Base-by-base conservation (phyloP, 2,329 filamentous ascomycete genomes). In the Verticillium nonalfalfae region DNA sequence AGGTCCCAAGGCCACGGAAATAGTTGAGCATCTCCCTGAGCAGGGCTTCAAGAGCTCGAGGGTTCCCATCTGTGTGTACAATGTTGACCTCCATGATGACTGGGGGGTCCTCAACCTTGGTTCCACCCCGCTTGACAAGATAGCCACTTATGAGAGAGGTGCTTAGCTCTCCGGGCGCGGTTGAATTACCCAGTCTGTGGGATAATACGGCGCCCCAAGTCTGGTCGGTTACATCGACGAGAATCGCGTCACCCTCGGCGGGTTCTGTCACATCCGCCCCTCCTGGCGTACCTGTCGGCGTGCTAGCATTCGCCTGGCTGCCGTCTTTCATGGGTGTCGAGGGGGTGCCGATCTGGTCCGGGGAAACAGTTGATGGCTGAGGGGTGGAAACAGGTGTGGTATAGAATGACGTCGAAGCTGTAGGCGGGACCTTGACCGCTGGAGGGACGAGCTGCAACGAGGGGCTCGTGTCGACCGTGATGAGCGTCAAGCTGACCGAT, bases 191-290 rank as follows among this genome's bases (percentile, higher is more conserved):
- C 15, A 89, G 78, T 14, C 86, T 81, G 70, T 91, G 88, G 1
- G 85, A 81, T 52, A 90, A 81, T 15, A 95, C 78, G 5, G 90
- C 83, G 21, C 88, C 90, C 88, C 89, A 94, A 0, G 85, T 89
- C 65, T 91, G 89, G 68, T 95, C 91, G 1, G 86, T 87, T 1
- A 85, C 74, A 69, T 95, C 90, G 18, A 90, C 76, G 11, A 96
- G 82, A 21, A 88, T 84, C 1, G 88, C 85, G 61, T 93, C 90
- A 1, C 80, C 79, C 62, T 89, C 86, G 56, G 81, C 75, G 67
- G 71, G 66, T 11, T 74, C 73, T 5, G 70, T 64, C 4, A 76
- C 74, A 7, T 71, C 63, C 26, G 86, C 81, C 15, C 73, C 71
- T 2, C 75, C 70, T 39, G 79, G 75, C 2, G 76, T 73, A 13